A percentile compares a stretch with the other conserved stretches of the same genome.
These are phyloP conservation scores for Oryza nivara DNA, from an alignment of 176 grass and related monocot species.

Conservation along the genomic window DNA sequence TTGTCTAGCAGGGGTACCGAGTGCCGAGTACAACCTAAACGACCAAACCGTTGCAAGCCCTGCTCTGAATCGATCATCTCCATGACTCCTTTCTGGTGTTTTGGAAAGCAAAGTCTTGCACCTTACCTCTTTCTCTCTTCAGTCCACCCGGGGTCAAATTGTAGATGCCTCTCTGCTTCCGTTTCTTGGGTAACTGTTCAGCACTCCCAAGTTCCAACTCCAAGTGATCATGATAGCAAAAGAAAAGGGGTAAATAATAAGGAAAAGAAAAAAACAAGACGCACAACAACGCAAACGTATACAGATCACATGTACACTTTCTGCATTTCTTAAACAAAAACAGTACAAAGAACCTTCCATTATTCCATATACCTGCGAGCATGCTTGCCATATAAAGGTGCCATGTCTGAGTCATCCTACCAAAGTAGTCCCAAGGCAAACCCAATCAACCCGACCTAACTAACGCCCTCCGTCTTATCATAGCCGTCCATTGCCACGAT, in stretches of 20 bases:
- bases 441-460: not conserved
- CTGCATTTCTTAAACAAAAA: not conserved
- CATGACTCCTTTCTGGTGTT: not conserved
- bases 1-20: not conserved
- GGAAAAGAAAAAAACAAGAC: not conserved
- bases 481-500: not conserved
- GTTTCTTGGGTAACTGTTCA: not conserved
- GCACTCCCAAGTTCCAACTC: not conserved
- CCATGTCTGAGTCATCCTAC: not conserved
- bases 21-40: not conserved
- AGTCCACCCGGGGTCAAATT: not conserved
- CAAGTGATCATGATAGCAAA: slow-evolving; percentile 10
- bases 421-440: too few species aligned
- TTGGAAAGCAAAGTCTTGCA: not conserved
- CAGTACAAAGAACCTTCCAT: not conserved
- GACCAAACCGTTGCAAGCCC: not conserved
- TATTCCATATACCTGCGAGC: not conserved
- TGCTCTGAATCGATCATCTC: not conserved
- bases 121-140: not conserved
- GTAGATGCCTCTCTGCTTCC: not conserved
- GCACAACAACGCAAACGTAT: not conserved
- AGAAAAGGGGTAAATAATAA: not conserved
- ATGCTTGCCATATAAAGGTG: not conserved
- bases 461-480: not conserved
- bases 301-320: not conserved